A percentile compares a stretch with the other conserved stretches of the same genome.
Evolutionary conservation across 352 stramenopile species (phyloP).

Genomic region (Globisporangium cylindrosporum): DNA sequence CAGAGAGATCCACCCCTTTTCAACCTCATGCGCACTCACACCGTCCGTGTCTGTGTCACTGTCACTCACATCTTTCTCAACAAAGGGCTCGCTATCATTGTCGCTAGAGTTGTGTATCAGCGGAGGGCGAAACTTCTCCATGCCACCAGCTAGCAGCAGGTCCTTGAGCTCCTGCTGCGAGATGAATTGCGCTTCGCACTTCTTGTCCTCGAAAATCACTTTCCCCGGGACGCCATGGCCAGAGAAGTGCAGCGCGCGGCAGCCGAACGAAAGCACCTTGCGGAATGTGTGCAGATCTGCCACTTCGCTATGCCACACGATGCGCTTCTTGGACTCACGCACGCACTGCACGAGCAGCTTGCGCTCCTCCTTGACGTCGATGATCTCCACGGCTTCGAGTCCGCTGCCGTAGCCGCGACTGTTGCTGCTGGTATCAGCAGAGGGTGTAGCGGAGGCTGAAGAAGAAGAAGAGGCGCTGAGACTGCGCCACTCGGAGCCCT

Average conservation of each 20-base stretch:
- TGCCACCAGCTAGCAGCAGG: constrained; percentile 63
- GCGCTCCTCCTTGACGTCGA: constrained; percentile 78
- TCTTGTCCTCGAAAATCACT: constrained; percentile 81
- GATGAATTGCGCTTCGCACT: constrained; percentile 80
- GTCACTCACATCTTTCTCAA: constrained; percentile 4
- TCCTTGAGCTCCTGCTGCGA: constrained; percentile 77
- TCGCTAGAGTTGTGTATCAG: constrained; percentile 12
- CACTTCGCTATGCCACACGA: constrained; percentile 78
- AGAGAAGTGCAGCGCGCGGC: constrained; percentile 75
- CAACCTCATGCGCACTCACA: constrained; percentile 40
- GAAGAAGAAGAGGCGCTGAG: constrained; percentile 27
- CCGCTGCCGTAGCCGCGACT: constrained; percentile 29
- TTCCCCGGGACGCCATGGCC: constrained; percentile 72
- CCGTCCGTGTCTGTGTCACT: constrained; percentile 11
- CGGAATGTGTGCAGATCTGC: constrained; percentile 79
- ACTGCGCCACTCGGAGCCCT: constrained; percentile 57
- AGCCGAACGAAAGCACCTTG: constrained; percentile 77
- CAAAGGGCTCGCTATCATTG: neutral
- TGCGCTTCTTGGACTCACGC: constrained; percentile 54
- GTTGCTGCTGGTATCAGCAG: neutral
- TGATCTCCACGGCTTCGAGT: constrained; percentile 81
- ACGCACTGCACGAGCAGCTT: constrained; percentile 72
- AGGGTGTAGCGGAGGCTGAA: neutral
- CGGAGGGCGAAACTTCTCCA: constrained; percentile 24
- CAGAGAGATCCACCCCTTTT: constrained; percentile 39